Evolutionary conservation across 2,329 filamentous ascomycete species (phyloP).

Genomic region (Alternaria sp.): DNA sequence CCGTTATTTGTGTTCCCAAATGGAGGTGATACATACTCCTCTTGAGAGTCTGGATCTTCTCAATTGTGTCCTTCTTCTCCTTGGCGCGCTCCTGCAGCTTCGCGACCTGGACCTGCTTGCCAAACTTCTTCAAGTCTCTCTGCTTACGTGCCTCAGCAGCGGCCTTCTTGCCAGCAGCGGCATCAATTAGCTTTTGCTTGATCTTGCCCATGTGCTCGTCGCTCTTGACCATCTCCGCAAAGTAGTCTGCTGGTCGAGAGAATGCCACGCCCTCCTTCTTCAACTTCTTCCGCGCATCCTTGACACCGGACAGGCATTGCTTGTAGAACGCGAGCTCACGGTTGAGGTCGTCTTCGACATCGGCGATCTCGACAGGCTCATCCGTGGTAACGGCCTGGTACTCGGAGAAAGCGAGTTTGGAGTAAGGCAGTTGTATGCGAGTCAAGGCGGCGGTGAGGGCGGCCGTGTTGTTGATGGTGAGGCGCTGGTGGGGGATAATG

Average conservation of each 20-base stretch:
- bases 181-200: conserved; percentile 90
- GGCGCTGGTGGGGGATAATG: conserved; percentile 85
- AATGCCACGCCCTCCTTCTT: conserved; percentile 86
- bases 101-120: conserved; percentile 96
- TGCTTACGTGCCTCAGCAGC: conserved; percentile 88
- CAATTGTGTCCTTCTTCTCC: conserved; percentile 89
- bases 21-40: conserved; percentile 72
- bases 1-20: not conserved
- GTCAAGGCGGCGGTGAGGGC: conserved; percentile 82
- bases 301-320: conserved; percentile 82
- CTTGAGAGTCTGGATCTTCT: conserved; percentile 95
- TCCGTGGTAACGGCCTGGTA: conserved; percentile 79
- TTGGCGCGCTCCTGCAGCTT: conserved; percentile 94
- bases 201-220: conserved; percentile 99
- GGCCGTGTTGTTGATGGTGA: conserved; percentile 96
- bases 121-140: conserved; percentile 97
- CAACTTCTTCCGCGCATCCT: conserved; percentile 74
- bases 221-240: conserved; percentile 98
- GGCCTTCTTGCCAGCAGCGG: conserved; percentile 91
- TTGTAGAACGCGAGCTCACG: conserved; percentile 94
- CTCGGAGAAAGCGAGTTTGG: conserved; percentile 78
- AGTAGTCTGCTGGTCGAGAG: conserved; percentile 90
- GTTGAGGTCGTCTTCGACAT: conserved; percentile 89
- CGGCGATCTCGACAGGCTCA: conserved; percentile 75
- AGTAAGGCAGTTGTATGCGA: conserved; percentile 76